These are phyloP conservation scores for Porcisia hertigi DNA, from an alignment of 208 protist genomes.

Conservation along the genomic window DNA sequence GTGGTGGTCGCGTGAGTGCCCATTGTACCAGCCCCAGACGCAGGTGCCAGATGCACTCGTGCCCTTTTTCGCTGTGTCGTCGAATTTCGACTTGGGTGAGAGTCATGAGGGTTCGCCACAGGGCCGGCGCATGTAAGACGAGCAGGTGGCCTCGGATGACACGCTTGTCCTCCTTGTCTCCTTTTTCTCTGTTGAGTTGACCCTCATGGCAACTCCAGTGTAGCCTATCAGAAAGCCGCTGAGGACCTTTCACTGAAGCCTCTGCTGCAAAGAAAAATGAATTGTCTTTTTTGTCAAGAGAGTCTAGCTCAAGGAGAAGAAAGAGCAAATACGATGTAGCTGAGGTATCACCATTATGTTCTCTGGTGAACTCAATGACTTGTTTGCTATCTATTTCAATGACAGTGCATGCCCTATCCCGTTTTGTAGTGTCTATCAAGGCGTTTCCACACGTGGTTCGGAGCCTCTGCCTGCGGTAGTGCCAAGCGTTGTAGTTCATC, in stretches of 20 bases:
- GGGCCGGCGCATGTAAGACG: background rate
- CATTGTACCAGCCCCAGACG: slow-evolving; percentile 60
- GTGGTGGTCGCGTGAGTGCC: slow-evolving; percentile 22
- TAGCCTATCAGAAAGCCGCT: background rate
- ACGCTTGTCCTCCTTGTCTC: background rate
- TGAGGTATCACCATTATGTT: slow-evolving; percentile 69
- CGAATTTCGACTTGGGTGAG: slow-evolving; percentile 58
- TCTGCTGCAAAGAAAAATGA: background rate
- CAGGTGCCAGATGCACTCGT: slow-evolving; percentile 73
- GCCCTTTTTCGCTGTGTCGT: slow-evolving; percentile 67
- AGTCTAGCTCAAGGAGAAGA: slow-evolving; percentile 33
- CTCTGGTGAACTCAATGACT: slow-evolving; percentile 44
- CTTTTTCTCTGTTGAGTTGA: background rate
- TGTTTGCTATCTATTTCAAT: slow-evolving; percentile 24
- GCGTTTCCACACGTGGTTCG: slow-evolving; percentile 2
- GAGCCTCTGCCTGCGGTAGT: slow-evolving; percentile 45
- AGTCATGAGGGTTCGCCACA: slow-evolving; percentile 30
- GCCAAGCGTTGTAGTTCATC: slow-evolving; percentile 89
- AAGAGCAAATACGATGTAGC: slow-evolving; percentile 62
- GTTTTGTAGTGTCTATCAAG: background rate
- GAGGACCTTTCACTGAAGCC: background rate
- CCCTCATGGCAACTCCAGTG: background rate
- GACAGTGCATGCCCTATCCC: background rate
- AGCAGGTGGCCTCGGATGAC: background rate
- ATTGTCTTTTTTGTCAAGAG: background rate